Percentiles rank a stretch among this genome's conserved stretches.
Evolutionary conservation across 1,284 basidiomycete species (phyloP).

Genomic region (Cutaneotrichosporon daszewskae): DNA sequence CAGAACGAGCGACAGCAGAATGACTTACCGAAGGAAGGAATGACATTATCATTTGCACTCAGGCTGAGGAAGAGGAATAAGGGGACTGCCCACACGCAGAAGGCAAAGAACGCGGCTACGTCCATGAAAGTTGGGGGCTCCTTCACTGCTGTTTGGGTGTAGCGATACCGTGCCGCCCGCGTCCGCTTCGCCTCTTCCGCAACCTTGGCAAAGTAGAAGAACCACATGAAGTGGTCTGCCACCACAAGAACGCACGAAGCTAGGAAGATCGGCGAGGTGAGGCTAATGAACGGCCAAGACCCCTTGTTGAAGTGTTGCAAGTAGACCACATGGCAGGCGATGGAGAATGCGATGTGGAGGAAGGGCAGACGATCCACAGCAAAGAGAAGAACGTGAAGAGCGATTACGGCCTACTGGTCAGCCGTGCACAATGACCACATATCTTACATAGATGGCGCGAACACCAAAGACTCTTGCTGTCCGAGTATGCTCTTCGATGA

Average conservation of each 20-base stretch:
- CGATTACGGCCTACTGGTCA: conserved; percentile 61
- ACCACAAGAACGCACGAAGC: conserved; percentile 76
- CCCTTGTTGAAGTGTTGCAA: conserved; percentile 75
- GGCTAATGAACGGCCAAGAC: conserved; percentile 82
- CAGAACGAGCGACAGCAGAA: conserved; percentile 61
- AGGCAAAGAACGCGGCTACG: conserved; percentile 42
- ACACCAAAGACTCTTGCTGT: conserved; percentile 72
- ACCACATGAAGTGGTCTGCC: conserved; percentile 86
- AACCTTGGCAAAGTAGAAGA: conserved; percentile 75
- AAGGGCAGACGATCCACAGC: conserved; percentile 73
- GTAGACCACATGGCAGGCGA: conserved; percentile 77
- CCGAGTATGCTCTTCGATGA: conserved; percentile 86
- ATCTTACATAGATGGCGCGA: conserved; percentile 75
- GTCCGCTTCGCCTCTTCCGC: conserved; percentile 53
- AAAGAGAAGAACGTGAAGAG: conserved; percentile 69
- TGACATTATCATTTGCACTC: conserved; percentile 88
- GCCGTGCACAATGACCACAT: conserved; percentile 31
- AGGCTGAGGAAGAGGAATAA: conserved; percentile 87
- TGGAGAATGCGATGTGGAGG: conserved; percentile 66
- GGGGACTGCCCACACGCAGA: conserved; percentile 78
- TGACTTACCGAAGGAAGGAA: conserved; percentile 56
- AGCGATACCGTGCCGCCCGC: conserved; percentile 42
- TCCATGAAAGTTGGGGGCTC: conserved; percentile 13
- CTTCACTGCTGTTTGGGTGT: conserved; percentile 44
- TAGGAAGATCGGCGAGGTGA: conserved; percentile 74